Evolutionary conservation across 371 early-diverging fungal species (phyloP), one percentile per base, ranked within the genome.

Genomic region (Actinomortierella wolfii): DNA sequence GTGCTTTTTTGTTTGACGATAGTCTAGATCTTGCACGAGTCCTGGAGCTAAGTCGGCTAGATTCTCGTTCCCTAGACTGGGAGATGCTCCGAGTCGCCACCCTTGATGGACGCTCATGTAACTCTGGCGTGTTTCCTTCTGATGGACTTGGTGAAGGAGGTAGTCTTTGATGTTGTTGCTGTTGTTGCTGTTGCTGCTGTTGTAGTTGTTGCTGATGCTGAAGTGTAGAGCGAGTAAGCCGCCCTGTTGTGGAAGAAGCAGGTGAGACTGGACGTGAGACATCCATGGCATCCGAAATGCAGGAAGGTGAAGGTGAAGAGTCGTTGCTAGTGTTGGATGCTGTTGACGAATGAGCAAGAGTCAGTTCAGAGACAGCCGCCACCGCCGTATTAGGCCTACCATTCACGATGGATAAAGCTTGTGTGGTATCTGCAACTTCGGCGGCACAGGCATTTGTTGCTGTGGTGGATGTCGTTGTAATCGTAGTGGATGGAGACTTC

Each of bases 41-140:
- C 46, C 60, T 59, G 14, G 41, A 39, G 21, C 53, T 42, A 9
- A 59, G 43, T 45, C 63, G 51, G 46, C 42, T 45, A 15, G 60
- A 13, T 14, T 68, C 69, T 39, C 73, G 61, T 14, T 68, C 69
- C 26, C 73, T 61, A 2, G 63, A 61, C 40, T 59, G 73, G n/a
- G 73, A 66, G 23, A 62, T 51, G 25, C 60, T 62, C 3, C 73
- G 66, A 1, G 73, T 71, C 34, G 73, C 53, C 3, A 59, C 41
- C 41, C 67, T 54, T 1, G 66, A 62, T 7, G 56, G 58, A 39
- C 63, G 57, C 26, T 71, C 71, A 14, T 34, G 34, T 11, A 34
- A 34, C 34, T 34, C 34, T 4, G 34, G 34, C 34, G 11, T 4
- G 11, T 6, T 6, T 34, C 34, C 34, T 34, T 34, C 34, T 11